Percentiles rank a stretch among this genome's conserved stretches.
Conservation (phyloP, 2,329 filamentous ascomycete genomes). For the Colletotrichum chrysophilum region DNA sequence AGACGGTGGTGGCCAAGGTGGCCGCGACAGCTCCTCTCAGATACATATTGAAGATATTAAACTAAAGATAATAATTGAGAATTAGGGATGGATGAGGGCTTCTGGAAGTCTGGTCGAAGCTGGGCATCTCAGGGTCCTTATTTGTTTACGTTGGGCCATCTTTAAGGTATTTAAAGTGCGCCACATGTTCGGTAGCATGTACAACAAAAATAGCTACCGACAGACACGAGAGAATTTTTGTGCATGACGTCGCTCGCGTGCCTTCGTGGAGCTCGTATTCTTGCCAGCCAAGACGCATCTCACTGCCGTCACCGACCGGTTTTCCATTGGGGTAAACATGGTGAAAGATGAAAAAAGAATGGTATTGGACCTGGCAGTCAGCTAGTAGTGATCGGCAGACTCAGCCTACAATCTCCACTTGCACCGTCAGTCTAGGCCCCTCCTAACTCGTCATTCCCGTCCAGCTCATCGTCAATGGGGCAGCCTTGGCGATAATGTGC, state of each 20-base stretch:
- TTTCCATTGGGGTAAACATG: neutral
- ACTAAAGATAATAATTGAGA: neutral
- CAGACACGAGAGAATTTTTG: neutral
- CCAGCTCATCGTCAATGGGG: neutral
- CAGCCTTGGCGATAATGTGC: neutral
- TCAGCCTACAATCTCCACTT: conserved; percentile 9
- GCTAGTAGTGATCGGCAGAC: conserved; percentile 1
- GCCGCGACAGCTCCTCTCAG: neutral
- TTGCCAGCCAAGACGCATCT: neutral
- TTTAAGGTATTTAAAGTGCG: neutral
- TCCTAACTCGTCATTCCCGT: neutral
- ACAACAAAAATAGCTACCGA: conserved; percentile 1
- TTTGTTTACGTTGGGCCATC: neutral
- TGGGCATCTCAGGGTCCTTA: neutral
- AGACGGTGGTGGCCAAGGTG: conserved; percentile 1
- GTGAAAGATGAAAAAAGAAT: neutral
- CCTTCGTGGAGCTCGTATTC: conserved; percentile 4
- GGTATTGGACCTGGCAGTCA: neutral
- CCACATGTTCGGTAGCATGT: neutral
- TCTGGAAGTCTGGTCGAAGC: neutral
- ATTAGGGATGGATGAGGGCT: neutral
- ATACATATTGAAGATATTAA: neutral
- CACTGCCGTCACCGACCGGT: neutral
- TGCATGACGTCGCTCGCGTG: conserved; percentile 7
- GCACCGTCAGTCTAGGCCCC: neutral